phyloP scores from a whole-genome alignment of 2,329 filamentous ascomycete species.

The Fusarium chlamydosporum region DNA sequence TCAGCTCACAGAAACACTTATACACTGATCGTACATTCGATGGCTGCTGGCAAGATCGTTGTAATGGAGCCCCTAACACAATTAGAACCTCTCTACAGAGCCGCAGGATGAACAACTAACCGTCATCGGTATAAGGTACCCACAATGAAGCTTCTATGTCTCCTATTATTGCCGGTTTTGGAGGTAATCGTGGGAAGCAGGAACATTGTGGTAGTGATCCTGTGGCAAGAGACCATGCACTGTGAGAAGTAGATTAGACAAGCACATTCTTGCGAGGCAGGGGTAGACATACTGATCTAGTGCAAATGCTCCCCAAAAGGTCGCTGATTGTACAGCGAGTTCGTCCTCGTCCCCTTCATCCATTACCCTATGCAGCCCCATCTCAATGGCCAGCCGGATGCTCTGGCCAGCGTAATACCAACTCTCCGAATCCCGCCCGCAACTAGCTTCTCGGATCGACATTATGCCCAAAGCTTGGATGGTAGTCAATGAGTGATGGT shows the following conservation, averaged over 20 bases:
- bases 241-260: slow-evolving; percentile 52
- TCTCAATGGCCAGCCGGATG: slow-evolving; percentile 78
- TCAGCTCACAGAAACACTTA: slow-evolving; percentile 78
- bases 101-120: slow-evolving; percentile 56
- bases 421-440: slow-evolving; percentile 78
- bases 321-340: slow-evolving; percentile 70
- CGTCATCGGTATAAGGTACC: slow-evolving; percentile 71
- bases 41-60: slow-evolving; percentile 71
- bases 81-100: neutral
- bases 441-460: slow-evolving; percentile 80
- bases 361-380: slow-evolving; percentile 73
- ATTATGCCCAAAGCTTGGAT: slow-evolving; percentile 83
- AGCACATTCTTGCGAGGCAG: neutral
- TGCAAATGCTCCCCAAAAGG: slow-evolving; percentile 74
- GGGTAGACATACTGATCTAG: slow-evolving; percentile 70
- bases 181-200: slow-evolving; percentile 67
- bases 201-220: slow-evolving; percentile 73
- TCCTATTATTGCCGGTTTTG: slow-evolving; percentile 72
- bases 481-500: slow-evolving; percentile 76
- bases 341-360: slow-evolving; percentile 67
- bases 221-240: slow-evolving; percentile 75
- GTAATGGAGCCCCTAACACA: slow-evolving; percentile 64
- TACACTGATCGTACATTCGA: slow-evolving; percentile 78
- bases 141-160: slow-evolving; percentile 72
- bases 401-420: slow-evolving; percentile 81